Percentiles rank a stretch among this genome's conserved stretches.
phyloP scores from a whole-genome alignment of 106 monocot species.

The Triglochin maritima region DNA sequence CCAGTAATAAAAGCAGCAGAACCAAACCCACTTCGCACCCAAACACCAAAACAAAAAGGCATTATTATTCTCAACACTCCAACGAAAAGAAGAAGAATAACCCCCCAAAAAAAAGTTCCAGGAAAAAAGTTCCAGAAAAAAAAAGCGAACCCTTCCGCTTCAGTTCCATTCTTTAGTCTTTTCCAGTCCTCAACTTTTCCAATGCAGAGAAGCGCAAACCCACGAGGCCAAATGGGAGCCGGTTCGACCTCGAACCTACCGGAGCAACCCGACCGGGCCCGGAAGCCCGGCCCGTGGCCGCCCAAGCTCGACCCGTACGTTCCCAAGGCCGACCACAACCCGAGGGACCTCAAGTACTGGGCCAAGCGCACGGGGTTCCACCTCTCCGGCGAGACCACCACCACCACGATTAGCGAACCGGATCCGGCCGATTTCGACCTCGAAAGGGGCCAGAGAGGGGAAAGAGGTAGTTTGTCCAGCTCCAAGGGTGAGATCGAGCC shows the following conservation, averaged over 20 bases:
- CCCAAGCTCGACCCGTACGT: conserved; percentile 66
- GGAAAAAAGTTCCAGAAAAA: too few species aligned
- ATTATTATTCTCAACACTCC: too few species aligned
- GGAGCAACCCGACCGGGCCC: neutral
- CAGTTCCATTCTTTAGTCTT: too few species aligned
- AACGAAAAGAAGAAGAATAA: too few species aligned
- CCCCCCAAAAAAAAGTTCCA: too few species aligned
- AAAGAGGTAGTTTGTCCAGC: neutral
- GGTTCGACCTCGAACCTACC: conserved; percentile 11
- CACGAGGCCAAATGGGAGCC: conserved; percentile 8
- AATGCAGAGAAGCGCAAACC: neutral
- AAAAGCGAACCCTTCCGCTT: too few species aligned
- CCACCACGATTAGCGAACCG: conserved; percentile 12
- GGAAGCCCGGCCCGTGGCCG: conserved; percentile 43
- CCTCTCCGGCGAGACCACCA: conserved; percentile 57
- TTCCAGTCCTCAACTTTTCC: neutral
- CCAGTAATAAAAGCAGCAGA: too few species aligned
- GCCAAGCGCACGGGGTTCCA: conserved; percentile 85
- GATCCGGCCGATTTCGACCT: conserved; percentile 3
- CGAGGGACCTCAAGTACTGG: conserved; percentile 81
- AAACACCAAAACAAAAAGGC: too few species aligned
- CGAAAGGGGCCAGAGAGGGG: conserved; percentile 7
- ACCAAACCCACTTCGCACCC: too few species aligned
- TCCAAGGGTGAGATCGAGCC: conserved; percentile 22
- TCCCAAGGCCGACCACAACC: conserved; percentile 49